Conservation (phyloP, 371 early-diverging fungal species). For the Haplosporangium sp. region DNA sequence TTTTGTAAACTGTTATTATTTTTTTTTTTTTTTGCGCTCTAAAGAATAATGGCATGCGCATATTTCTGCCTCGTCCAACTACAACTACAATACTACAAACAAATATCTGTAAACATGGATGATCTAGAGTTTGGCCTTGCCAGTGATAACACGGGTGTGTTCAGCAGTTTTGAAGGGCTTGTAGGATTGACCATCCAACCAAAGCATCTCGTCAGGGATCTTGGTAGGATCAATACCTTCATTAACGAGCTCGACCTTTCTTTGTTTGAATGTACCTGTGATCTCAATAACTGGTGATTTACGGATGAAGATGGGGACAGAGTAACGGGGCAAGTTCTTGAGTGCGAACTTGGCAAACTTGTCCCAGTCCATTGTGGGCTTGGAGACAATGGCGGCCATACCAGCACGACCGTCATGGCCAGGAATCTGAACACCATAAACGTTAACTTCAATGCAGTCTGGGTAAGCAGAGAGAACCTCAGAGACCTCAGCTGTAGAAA, state of each 20-base stretch:
- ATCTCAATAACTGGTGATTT: slow-evolving; percentile 63
- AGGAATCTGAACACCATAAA: slow-evolving; percentile 71
- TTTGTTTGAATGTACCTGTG: slow-evolving; percentile 71
- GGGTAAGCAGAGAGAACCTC: slow-evolving; percentile 70
- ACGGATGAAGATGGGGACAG: slow-evolving; percentile 72
- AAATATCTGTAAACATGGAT: no score
- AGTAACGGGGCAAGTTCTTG: slow-evolving; percentile 71
- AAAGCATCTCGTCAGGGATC: slow-evolving; percentile 60
- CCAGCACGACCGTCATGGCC: slow-evolving; percentile 78
- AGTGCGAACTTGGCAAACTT: slow-evolving; percentile 55
- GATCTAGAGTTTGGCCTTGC: slow-evolving; percentile 44
- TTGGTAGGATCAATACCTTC: slow-evolving; percentile 63
- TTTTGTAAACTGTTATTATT: not conserved
- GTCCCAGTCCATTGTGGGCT: slow-evolving; percentile 52
- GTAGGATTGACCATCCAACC: slow-evolving; percentile 64
- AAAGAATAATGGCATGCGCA: not conserved
- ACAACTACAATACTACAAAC: not conserved
- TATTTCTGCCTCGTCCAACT: not conserved
- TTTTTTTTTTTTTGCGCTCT: not conserved
- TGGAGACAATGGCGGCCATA: slow-evolving; percentile 77
- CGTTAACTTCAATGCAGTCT: slow-evolving; percentile 71
- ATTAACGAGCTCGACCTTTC: slow-evolving; percentile 62
- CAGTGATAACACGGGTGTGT: slow-evolving; percentile 34
- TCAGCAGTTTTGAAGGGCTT: slow-evolving; percentile 58
- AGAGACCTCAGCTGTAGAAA: slow-evolving; percentile 76